These are phyloP conservation scores for Ophiostoma pallidulum DNA, from an alignment of 2,329 filamentous ascomycete species.

Conservation along the genomic window DNA sequence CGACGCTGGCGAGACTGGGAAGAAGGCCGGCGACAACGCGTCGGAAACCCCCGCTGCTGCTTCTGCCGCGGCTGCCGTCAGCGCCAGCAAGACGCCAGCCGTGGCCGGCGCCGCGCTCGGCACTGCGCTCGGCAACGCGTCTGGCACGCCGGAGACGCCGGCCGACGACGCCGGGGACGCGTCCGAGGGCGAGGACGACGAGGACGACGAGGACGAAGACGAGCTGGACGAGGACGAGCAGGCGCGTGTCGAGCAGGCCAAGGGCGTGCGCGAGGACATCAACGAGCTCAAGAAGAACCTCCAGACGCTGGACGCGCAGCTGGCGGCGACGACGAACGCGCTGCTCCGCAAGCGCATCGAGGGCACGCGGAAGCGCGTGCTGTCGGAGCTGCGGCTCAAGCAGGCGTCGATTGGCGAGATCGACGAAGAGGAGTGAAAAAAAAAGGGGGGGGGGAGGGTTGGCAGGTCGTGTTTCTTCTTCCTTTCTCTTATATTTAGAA, in stretches of 20 bases:
- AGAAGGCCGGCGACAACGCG: no score
- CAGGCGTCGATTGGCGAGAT: constrained; percentile 27
- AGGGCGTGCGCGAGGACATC: constrained; percentile 45
- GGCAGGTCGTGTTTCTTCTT: background rate
- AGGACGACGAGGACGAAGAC: constrained; percentile 44
- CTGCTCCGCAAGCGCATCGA: constrained; percentile 43
- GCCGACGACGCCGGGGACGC: constrained; percentile 30
- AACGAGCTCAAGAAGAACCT: constrained; percentile 42
- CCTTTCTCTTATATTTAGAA: background rate
- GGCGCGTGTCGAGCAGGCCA: constrained; percentile 39
- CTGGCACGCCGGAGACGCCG: constrained; percentile 29
- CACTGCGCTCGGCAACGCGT: constrained; percentile 28
- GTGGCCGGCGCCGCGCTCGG: constrained; percentile 37
- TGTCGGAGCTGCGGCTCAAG: constrained; percentile 31
- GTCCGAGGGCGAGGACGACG: constrained; percentile 36
- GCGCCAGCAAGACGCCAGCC: constrained; percentile 31
- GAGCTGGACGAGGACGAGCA: constrained; percentile 46
- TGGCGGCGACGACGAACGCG: constrained; percentile 34
- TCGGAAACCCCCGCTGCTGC: background rate
- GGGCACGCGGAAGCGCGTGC: constrained; percentile 36
- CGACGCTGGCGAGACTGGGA: no score
- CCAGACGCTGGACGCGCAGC: constrained; percentile 33
- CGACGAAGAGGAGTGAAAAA: constrained; percentile 24
- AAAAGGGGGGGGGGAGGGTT: no score
- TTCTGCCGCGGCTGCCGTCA: background rate